phyloP scores from a whole-genome alignment of 352 stramenopile species.

The Phytopythium chamaehyphon region DNA sequence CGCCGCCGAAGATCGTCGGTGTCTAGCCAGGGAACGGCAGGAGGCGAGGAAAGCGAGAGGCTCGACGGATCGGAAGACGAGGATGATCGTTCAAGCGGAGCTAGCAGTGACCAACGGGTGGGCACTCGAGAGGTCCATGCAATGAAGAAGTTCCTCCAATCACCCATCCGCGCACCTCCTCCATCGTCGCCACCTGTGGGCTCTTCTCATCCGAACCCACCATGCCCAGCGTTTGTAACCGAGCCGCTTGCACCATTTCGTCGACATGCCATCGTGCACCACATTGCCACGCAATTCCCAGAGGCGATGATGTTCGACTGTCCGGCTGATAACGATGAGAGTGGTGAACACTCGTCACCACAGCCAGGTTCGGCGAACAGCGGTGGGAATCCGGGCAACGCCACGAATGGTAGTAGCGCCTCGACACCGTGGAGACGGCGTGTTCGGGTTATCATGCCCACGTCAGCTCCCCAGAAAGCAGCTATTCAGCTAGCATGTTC shows the following conservation, averaged over 20 bases:
- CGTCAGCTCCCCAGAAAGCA: slow-evolving; percentile 18
- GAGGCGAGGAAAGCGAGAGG: not conserved
- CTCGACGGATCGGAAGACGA: not conserved
- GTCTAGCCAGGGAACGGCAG: not conserved
- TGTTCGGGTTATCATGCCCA: slow-evolving; percentile 40
- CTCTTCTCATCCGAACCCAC: slow-evolving; percentile 4
- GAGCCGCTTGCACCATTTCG: slow-evolving; percentile 62
- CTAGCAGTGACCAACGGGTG: slow-evolving; percentile 3
- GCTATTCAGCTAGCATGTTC: slow-evolving; percentile 28
- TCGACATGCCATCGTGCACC: slow-evolving; percentile 45
- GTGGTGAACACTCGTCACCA: not conserved
- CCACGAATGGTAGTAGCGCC: slow-evolving; percentile 7
- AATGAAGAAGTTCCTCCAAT: slow-evolving; percentile 39
- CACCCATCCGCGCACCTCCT: slow-evolving; percentile 12
- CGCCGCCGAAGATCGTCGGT: not conserved
- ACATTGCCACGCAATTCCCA: slow-evolving; percentile 43
- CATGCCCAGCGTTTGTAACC: slow-evolving; percentile 42
- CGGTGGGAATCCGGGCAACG: not conserved
- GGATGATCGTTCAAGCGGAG: not conserved
- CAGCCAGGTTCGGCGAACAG: not conserved
- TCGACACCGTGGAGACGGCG: slow-evolving; percentile 57
- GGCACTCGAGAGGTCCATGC: slow-evolving; percentile 11
- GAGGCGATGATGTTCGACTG: slow-evolving; percentile 52
- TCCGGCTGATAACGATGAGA: slow-evolving; percentile 45
- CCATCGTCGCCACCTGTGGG: not conserved